phyloP scores from a whole-genome alignment of 306 rosid species.

The Fragaria ananassa region DNA sequence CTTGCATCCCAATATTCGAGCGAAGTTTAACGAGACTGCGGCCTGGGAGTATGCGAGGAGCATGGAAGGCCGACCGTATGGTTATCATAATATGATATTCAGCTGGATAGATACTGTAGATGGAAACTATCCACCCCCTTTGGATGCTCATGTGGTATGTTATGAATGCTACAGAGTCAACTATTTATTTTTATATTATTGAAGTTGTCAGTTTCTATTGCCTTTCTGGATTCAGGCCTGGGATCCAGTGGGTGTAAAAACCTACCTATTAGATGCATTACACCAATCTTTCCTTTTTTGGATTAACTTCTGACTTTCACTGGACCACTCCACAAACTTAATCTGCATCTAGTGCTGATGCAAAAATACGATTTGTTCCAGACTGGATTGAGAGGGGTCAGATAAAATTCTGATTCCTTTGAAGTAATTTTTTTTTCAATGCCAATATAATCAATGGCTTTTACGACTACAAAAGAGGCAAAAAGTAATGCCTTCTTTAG shows the following conservation, averaged over 20 bases:
- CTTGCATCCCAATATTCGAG: constrained; percentile 74
- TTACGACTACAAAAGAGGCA: background rate
- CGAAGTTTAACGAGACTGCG: constrained; percentile 85
- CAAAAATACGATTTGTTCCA: background rate
- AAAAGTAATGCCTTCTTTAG: background rate
- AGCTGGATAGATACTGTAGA: constrained; percentile 90
- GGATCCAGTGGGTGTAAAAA: background rate
- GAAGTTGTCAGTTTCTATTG: background rate
- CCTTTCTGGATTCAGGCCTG: background rate
- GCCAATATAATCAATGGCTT: background rate
- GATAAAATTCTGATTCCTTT: background rate
- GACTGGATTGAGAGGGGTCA: background rate
- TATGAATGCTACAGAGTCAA: constrained; percentile 1
- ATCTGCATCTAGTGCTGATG: constrained; percentile 5
- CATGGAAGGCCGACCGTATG: constrained; percentile 87
- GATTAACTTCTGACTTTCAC: background rate
- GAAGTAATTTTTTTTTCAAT: background rate
- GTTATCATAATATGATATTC: constrained; percentile 94
- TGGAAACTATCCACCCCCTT: constrained; percentile 88
- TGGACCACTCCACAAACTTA: background rate
- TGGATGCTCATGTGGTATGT: constrained; percentile 89
- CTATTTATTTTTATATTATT: background rate
- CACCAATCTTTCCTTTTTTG: background rate
- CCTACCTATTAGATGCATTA: background rate
- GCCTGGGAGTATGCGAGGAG: constrained; percentile 94